Conservation (phyloP, 345 rosid species). For the Boechera stricta region DNA sequence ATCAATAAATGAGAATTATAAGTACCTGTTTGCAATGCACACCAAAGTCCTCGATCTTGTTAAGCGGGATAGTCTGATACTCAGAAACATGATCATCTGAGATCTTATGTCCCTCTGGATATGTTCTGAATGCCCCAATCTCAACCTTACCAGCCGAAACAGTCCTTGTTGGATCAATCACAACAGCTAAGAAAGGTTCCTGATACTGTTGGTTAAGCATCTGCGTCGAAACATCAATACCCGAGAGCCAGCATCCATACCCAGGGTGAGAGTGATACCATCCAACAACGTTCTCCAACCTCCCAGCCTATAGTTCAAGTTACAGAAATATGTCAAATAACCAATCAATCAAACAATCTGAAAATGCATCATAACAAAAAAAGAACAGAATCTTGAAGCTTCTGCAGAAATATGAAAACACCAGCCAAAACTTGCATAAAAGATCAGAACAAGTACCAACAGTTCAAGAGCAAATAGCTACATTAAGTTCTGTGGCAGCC, state of each 20-base stretch:
- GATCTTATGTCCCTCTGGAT: constrained; percentile 63
- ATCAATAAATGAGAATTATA: not conserved
- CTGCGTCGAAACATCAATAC: constrained; percentile 97
- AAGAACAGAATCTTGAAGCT: not conserved
- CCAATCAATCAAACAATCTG: constrained; percentile 47
- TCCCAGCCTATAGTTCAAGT: constrained; percentile 81
- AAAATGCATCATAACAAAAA: not conserved
- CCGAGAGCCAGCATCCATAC: constrained; percentile 99
- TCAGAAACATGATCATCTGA: constrained; percentile 49
- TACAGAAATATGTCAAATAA: not conserved
- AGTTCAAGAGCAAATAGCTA: too few species aligned
- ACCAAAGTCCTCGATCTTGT: constrained; percentile 51
- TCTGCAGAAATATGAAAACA: not conserved
- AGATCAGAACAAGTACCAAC: not conserved
- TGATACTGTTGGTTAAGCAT: constrained; percentile 98
- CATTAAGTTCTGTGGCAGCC: too few species aligned
- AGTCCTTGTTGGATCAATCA: constrained; percentile 98
- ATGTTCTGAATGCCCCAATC: constrained; percentile 99
- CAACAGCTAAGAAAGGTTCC: constrained; percentile 95
- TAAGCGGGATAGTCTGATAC: constrained; percentile 97
- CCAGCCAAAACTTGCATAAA: not conserved
- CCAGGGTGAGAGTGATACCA: constrained; percentile 95
- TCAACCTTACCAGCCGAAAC: constrained; percentile 99
- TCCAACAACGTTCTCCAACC: constrained; percentile 96
- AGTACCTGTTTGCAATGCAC: constrained; percentile 92